Conservation (phyloP, 2,329 filamentous ascomycete species). For the Fusarium virguliforme region DNA sequence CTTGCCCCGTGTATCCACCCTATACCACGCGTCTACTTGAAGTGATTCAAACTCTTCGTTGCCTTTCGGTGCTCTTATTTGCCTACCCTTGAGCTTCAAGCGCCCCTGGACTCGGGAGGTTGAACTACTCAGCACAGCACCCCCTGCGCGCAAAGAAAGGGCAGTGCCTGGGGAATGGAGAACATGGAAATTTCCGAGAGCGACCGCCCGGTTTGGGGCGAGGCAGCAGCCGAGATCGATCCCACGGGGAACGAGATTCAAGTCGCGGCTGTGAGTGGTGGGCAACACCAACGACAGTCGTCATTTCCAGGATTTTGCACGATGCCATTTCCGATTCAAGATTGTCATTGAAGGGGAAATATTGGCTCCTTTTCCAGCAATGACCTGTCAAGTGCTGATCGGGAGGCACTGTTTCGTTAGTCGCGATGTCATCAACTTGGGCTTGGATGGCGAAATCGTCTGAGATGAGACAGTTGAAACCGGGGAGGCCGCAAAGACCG, state of each 20-base stretch:
- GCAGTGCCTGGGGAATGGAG: no score
- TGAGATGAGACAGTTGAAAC: neutral
- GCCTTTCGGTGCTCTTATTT: neutral
- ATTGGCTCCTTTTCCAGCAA: neutral
- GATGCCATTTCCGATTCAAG: neutral
- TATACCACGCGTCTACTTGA: neutral
- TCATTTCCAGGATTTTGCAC: neutral
- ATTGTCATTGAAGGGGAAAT: slow-evolving; percentile 11
- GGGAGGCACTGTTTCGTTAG: neutral
- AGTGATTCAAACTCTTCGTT: no score
- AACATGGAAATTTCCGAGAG: neutral
- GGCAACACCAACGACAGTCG: neutral
- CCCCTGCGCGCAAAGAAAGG: no score
- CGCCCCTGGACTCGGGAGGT: no score
- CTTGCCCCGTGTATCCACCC: neutral
- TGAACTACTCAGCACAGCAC: no score
- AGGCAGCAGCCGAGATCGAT: neutral
- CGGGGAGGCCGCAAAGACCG: neutral
- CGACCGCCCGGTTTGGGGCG: neutral
- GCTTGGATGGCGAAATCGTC: slow-evolving; percentile 4
- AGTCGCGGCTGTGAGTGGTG: neutral
- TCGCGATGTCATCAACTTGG: slow-evolving; percentile 6
- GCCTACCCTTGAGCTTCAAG: neutral
- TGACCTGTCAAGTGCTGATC: neutral
- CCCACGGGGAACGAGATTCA: neutral